Evolutionary conservation across 345 rosid species (phyloP).

Genomic region (Lumnitzera littorea): DNA sequence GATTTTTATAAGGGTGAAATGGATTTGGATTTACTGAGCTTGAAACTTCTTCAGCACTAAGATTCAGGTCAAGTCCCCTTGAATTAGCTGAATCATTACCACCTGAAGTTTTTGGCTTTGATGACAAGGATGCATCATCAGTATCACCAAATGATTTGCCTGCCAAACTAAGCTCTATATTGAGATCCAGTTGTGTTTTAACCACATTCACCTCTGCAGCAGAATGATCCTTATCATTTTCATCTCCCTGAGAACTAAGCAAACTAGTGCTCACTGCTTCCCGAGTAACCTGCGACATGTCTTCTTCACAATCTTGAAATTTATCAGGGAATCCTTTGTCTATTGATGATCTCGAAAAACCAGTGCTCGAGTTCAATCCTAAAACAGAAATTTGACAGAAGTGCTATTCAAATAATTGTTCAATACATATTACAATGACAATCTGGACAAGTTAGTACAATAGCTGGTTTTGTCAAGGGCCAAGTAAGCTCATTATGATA

Average conservation of each 20-base stretch:
- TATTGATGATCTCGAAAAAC: constrained; percentile 16
- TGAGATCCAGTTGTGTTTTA: constrained; percentile 31
- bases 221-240: constrained; percentile 7
- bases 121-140: constrained; percentile 15
- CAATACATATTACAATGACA: too few species aligned
- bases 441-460: too few species aligned
- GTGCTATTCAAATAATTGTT: too few species aligned
- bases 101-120: constrained; percentile 16
- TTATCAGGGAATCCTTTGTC: constrained; percentile 11
- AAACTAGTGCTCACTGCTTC: constrained; percentile 18
- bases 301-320: constrained; percentile 21
- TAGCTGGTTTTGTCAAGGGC: too few species aligned
- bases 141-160: constrained; percentile 12
- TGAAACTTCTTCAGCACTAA: constrained; percentile 42
- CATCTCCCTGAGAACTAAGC: constrained; percentile 21
- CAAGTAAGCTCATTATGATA: too few species aligned
- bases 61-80: constrained; percentile 36
- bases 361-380: constrained; percentile 3
- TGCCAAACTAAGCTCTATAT: constrained; percentile 17
- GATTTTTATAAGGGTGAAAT: constrained; percentile 25
- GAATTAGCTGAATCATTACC: constrained; percentile 19
- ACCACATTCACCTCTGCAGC: constrained; percentile 9
- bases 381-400: too few species aligned
- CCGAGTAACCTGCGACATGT: constrained; percentile 27
- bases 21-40: constrained; percentile 40